These are phyloP conservation scores for Acacia acuminata DNA, from an alignment of 306 rosid species.

Conservation along the genomic window DNA sequence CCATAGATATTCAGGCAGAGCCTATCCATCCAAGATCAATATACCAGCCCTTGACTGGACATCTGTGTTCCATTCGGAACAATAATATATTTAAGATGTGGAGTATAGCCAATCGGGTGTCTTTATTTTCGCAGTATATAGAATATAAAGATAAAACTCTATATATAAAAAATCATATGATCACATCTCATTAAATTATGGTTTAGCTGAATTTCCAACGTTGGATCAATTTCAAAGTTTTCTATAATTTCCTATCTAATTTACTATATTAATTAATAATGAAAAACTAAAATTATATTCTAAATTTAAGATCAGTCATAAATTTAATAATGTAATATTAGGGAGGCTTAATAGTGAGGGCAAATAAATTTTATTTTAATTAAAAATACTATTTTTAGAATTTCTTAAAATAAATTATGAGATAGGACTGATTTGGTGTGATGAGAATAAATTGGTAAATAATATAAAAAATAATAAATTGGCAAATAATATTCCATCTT, in stretches of 20 bases:
- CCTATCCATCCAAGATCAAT: too few species aligned
- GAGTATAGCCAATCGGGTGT: neutral
- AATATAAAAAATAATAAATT: too few species aligned
- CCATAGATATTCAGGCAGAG: too few species aligned
- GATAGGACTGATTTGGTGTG: neutral
- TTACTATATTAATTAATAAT: neutral
- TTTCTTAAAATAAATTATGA: neutral
- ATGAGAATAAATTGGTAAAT: too few species aligned
- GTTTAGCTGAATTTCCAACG: too few species aligned
- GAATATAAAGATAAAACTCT: neutral
- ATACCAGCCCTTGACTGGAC: too few species aligned
- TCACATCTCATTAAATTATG: neutral
- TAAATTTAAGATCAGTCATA: neutral
- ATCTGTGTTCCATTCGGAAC: too few species aligned
- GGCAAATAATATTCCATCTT: neutral
- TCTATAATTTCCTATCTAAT: neutral
- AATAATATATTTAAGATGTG: too few species aligned
- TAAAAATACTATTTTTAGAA: neutral
- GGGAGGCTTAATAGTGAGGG: neutral
- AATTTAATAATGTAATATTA: neutral
- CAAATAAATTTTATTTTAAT: neutral
- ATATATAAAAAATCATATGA: neutral
- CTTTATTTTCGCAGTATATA: neutral
- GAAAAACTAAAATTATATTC: too few species aligned
- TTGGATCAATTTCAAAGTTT: neutral